These are phyloP conservation scores for Daldinia sp. DNA, from an alignment of 2,329 filamentous ascomycete species.

Conservation along the genomic window DNA sequence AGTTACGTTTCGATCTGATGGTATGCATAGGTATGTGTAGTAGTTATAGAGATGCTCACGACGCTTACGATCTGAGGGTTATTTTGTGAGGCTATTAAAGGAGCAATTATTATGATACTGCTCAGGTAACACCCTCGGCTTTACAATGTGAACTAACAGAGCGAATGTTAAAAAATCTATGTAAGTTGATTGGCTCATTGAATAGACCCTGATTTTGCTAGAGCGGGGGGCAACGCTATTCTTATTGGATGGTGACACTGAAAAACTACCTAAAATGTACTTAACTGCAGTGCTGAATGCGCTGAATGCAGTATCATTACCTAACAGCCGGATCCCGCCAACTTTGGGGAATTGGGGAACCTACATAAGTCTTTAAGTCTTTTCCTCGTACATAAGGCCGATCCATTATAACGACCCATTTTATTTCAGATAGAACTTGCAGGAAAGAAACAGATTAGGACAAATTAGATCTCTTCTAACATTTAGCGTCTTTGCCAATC, in stretches of 20 bases:
- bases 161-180: not conserved
- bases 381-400: not conserved
- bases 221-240: not conserved
- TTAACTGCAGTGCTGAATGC: too few relatives aligned
- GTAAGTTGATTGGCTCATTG: slow-evolving; percentile 32
- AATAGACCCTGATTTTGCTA: slow-evolving; percentile 20
- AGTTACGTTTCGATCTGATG: not conserved
- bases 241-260: slow-evolving; percentile 20
- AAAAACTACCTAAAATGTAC: too few relatives aligned
- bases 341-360: not conserved
- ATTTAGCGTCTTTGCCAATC: slow-evolving; percentile 28
- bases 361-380: slow-evolving; percentile 18
- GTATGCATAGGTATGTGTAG: not conserved
- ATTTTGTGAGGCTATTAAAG: not conserved
- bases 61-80: slow-evolving; percentile 9
- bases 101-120: slow-evolving; percentile 5
- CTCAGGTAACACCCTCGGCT: not conserved
- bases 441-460: slow-evolving; percentile 9
- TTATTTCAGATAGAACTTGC: slow-evolving; percentile 22
- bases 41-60: not conserved
- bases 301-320: slow-evolving; percentile 19
- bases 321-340: slow-evolving; percentile 28
- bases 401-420: slow-evolving; percentile 2
- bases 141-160: slow-evolving; percentile 17
- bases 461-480: slow-evolving; percentile 1